Conservation (phyloP, 192 early-diverging fungal species). For the Paraglomus occultum region DNA sequence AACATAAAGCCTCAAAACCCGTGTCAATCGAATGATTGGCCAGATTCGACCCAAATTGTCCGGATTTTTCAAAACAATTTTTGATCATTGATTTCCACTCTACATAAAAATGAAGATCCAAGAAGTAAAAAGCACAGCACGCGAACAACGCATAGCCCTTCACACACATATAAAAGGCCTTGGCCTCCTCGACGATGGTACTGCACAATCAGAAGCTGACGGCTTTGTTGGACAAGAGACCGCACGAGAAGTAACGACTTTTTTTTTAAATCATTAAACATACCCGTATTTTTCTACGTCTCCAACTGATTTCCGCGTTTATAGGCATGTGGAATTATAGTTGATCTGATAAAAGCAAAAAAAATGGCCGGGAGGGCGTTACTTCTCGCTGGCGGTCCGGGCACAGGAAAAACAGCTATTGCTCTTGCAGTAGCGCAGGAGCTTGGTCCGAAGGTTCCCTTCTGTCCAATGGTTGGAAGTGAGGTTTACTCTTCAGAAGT, state of each 20-base stretch:
- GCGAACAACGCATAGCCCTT: conserved; percentile 92
- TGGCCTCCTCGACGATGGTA: conserved; percentile 11
- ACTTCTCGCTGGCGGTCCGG: conserved; percentile 92
- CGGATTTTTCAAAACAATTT: too few species aligned
- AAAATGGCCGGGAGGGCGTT: conserved; percentile 98
- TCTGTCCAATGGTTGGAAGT: conserved; percentile 98
- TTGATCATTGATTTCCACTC: too few species aligned
- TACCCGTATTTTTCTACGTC: conserved; percentile 24
- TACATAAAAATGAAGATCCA: conserved; percentile 96
- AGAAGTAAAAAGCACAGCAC: conserved; percentile 85
- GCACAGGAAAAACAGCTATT: conserved; percentile 97
- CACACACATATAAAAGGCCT: conserved; percentile 94
- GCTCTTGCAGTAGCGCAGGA: conserved; percentile 97
- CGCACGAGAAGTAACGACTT: conserved; percentile 80
- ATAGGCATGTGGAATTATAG: conserved; percentile 89
- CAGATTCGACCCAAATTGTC: too few species aligned
- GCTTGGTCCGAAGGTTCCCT: conserved; percentile 97
- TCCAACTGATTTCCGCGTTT: background rate
- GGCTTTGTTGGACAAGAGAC: conserved; percentile 97
- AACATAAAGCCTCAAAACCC: too few species aligned
- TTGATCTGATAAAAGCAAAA: conserved; percentile 91
- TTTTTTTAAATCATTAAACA: conserved; percentile 2
- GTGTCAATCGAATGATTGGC: too few species aligned
- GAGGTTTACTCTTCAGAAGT: conserved; percentile 98
- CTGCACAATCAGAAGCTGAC: conserved; percentile 3